Evolutionary conservation across 1,139 yeast species (phyloP), one percentile per base, ranked within the genome.

Genomic region (Hemisphaericaspora xylanilytica): DNA sequence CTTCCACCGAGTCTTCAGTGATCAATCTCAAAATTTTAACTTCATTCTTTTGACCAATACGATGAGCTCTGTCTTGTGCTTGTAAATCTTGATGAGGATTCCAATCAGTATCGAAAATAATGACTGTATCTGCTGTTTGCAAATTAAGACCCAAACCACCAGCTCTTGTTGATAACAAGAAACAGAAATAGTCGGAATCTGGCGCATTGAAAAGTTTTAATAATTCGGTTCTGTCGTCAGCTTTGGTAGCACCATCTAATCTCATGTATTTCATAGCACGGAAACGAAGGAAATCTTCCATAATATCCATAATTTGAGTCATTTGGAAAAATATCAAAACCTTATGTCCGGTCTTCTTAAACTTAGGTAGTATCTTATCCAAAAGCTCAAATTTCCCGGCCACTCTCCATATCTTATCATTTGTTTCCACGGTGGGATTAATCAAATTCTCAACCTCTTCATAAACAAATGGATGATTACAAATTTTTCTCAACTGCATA

Each of bases 401-500:
- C 33, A 71, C 76, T 63, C 88, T 73, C 90, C 92, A 85, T 44
- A 85, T 82, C 43, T 74, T 66, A 49, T 81, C 85, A 52, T 82
- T 82, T 1, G 88, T 83, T 49, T 75, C 79, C 41, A 72, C 72
- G 0, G 75, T 64, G 14, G 97, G 96, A 56, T 90, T 88, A 37
- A 92, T 78, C 47, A 87, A 72, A 45, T 81, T 79, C 64, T 92
- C 98, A 35, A 92, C 95, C 50, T 89, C 97, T 57, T 87, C 96
- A 62, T 88, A 92, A 12, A 92, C 97, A 67, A 85, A 92, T 1
- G 98, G 98, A 69, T 92, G 98, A 59, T 92, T 92, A 69, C 97
- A 92, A 51, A 92, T 89, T 62, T 92, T 92, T 54, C 96, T 79
- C 63, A 92, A 73, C 64, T 92, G 98, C 98, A 92, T 92, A 41